Conservation (phyloP, 1,139 yeast genomes). For the Nakaseomyces delphensis region DNA sequence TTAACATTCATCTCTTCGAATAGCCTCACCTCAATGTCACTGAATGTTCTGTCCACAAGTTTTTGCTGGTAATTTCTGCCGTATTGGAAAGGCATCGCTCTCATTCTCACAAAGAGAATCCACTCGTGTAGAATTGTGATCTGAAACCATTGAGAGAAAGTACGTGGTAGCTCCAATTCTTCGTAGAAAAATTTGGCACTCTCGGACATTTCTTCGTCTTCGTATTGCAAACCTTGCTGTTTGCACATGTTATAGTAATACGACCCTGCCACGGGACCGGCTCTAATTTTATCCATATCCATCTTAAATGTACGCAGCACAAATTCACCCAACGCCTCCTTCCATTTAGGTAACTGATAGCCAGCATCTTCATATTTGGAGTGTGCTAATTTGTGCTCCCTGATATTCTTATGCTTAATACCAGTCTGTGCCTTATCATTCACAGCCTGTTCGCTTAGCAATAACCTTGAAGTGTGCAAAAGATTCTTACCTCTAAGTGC, state of each 20-base stretch:
- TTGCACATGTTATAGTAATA: slow-evolving; percentile 81
- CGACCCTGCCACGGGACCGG: slow-evolving; percentile 93
- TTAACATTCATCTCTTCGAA: slow-evolving; percentile 76
- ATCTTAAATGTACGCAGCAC: slow-evolving; percentile 58
- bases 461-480: not conserved
- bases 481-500: not conserved
- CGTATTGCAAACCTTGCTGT: slow-evolving; percentile 69
- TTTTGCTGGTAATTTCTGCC: slow-evolving; percentile 89
- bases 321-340: slow-evolving; percentile 63
- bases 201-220: slow-evolving; percentile 55
- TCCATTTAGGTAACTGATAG: slow-evolving; percentile 58
- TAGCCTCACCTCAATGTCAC: slow-evolving; percentile 80
- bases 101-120: slow-evolving; percentile 89
- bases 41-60: slow-evolving; percentile 77
- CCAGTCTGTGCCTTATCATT: not conserved
- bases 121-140: slow-evolving; percentile 84
- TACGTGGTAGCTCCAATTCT: slow-evolving; percentile 69
- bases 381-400: slow-evolving; percentile 33
- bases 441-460: not conserved
- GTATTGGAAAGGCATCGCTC: slow-evolving; percentile 87
- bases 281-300: slow-evolving; percentile 86
- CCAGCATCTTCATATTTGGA: slow-evolving; percentile 50
- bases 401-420: slow-evolving; percentile 10
- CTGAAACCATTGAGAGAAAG: slow-evolving; percentile 93
- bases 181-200: slow-evolving; percentile 70